Percentiles rank a stretch among this genome's conserved stretches.
These are phyloP conservation scores for Trichophyton schoenleinii DNA, from an alignment of 2,329 filamentous ascomycete genomes.

Conservation along the genomic window DNA sequence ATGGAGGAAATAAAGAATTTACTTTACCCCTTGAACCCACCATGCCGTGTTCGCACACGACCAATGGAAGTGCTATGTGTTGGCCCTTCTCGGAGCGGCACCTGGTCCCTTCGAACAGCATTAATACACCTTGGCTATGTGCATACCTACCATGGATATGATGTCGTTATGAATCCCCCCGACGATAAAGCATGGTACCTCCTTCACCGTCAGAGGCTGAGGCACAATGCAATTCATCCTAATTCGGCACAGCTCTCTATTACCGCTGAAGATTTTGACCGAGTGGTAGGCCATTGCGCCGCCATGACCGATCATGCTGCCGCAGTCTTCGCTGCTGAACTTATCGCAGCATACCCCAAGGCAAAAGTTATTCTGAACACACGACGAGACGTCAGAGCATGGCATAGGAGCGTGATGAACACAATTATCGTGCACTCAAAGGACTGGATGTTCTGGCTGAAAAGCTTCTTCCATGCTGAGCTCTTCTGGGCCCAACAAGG, in stretches of 20 bases:
- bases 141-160: slow-evolving; percentile 63
- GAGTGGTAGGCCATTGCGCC: neutral
- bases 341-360: slow-evolving; percentile 59
- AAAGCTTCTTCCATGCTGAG: neutral
- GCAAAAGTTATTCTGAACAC: slow-evolving; percentile 59
- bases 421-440: slow-evolving; percentile 13
- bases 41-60: neutral
- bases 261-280: neutral
- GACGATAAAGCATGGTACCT: slow-evolving; percentile 57
- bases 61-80: neutral
- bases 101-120: slow-evolving; percentile 45
- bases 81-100: neutral
- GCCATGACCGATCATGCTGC: slow-evolving; percentile 59
- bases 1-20: neutral
- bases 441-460: slow-evolving; percentile 1
- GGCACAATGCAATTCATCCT: slow-evolving; percentile 8
- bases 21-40: neutral
- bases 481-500: slow-evolving; percentile 1
- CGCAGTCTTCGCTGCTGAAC: slow-evolving; percentile 54
- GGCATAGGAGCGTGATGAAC: slow-evolving; percentile 31
- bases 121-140: slow-evolving; percentile 54
- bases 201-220: slow-evolving; percentile 50
- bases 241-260: neutral
- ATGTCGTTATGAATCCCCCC: slow-evolving; percentile 54
- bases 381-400: slow-evolving; percentile 50